Conservation (phyloP, 176 grass and related monocot species). For the Musa troglodytarum region DNA sequence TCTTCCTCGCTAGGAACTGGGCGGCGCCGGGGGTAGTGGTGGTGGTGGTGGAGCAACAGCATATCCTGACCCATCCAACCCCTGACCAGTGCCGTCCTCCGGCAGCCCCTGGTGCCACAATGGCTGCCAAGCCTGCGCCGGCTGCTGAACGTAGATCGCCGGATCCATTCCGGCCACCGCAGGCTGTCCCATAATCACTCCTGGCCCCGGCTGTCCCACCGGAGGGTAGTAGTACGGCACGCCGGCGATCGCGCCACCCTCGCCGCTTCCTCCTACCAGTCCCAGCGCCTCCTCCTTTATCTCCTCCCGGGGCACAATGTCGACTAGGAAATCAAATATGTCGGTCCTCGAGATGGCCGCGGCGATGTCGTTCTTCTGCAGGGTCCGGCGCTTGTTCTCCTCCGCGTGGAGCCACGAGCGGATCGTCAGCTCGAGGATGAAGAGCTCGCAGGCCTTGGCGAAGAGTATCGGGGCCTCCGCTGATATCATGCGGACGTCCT, state of each 20-base stretch:
- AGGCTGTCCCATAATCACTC: slow-evolving; percentile 23
- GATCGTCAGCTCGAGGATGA: slow-evolving; percentile 33
- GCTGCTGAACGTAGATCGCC: slow-evolving; percentile 8
- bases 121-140: slow-evolving; percentile 21
- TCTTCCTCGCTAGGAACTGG: not conserved
- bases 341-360: slow-evolving; percentile 24
- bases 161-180: slow-evolving; percentile 15
- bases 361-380: slow-evolving; percentile 31
- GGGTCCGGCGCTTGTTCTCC: slow-evolving; percentile 31
- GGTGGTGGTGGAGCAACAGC: not conserved
- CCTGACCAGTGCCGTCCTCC: slow-evolving; percentile 13
- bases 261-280: not conserved
- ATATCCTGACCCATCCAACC: slow-evolving; percentile 1
- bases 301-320: slow-evolving; percentile 25
- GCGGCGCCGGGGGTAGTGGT: not conserved
- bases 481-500: slow-evolving; percentile 30
- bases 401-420: slow-evolving; percentile 32
- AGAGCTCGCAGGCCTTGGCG: slow-evolving; percentile 30
- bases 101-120: slow-evolving; percentile 10
- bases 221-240: slow-evolving; percentile 26
- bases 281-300: slow-evolving; percentile 7
- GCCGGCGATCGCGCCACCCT: not conserved
- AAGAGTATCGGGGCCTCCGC: slow-evolving; percentile 30
- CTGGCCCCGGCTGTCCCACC: slow-evolving; percentile 8
- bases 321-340: slow-evolving; percentile 30